Evolutionary conservation across 1,284 basidiomycete species (phyloP).

Genomic region (Pseudozyma sp.): DNA sequence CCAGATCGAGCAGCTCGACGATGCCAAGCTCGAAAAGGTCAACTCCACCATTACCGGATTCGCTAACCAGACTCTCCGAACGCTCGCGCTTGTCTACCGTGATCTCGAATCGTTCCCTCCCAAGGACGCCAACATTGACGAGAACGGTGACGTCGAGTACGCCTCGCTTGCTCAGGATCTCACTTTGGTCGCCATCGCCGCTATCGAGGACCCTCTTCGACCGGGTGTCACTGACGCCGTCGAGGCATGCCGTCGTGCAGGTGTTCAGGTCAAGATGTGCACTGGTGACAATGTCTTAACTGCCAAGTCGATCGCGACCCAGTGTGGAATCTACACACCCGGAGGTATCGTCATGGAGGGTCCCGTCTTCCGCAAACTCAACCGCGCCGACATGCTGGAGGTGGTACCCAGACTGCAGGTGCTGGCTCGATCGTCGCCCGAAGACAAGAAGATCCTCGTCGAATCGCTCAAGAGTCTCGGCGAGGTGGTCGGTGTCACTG

Average conservation of each 20-base stretch:
- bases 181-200: slow-evolving; percentile 86
- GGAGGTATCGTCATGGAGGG: slow-evolving; percentile 98
- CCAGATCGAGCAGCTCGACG: slow-evolving; percentile 52
- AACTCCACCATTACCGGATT: slow-evolving; percentile 93
- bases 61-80: slow-evolving; percentile 92
- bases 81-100: slow-evolving; percentile 90
- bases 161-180: slow-evolving; percentile 79
- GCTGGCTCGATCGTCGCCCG: slow-evolving; percentile 92
- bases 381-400: slow-evolving; percentile 71
- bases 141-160: slow-evolving; percentile 76
- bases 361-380: slow-evolving; percentile 75
- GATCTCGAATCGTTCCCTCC: slow-evolving; percentile 91
- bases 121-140: slow-evolving; percentile 69
- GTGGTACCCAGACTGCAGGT: slow-evolving; percentile 74
- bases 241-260: slow-evolving; percentile 83
- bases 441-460: slow-evolving; percentile 94
- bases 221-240: slow-evolving; percentile 90
- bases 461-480: slow-evolving; percentile 87
- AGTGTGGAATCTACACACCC: slow-evolving; percentile 91
- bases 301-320: slow-evolving; percentile 89
- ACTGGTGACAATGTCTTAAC: slow-evolving; percentile 93
- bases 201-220: slow-evolving; percentile 95
- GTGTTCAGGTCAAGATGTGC: slow-evolving; percentile 98
- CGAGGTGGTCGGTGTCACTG: slow-evolving; percentile 95
- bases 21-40: slow-evolving; percentile 80